Evolutionary conservation across 83 land plant species (phyloP).

Genomic region (Diphasiastrum complanatum): DNA sequence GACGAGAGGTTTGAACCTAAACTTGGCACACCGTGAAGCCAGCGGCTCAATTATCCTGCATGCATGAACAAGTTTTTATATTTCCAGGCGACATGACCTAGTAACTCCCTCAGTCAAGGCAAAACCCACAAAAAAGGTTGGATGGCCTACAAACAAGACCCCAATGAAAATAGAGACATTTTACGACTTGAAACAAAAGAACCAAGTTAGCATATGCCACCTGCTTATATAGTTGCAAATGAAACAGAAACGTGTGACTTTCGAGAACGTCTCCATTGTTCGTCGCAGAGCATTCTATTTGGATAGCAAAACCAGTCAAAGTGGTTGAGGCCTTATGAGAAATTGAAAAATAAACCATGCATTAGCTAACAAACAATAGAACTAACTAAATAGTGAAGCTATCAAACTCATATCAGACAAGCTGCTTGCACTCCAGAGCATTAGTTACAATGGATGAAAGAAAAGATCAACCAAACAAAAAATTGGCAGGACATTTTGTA

Average conservation of each 20-base stretch:
- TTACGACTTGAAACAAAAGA: background rate
- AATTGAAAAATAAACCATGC: too few relatives aligned
- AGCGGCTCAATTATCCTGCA: conserved; percentile 93
- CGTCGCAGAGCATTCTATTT: conserved; percentile 95
- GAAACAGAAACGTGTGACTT: conserved; percentile 92
- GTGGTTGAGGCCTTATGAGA: too few relatives aligned
- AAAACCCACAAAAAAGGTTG: background rate
- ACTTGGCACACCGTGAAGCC: conserved; percentile 99
- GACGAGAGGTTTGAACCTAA: conserved; percentile 83
- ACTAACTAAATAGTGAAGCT: too few relatives aligned
- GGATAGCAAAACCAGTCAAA: too few relatives aligned
- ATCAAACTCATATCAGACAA: too few relatives aligned
- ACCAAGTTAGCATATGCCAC: conserved; percentile 29
- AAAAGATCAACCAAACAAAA: too few relatives aligned
- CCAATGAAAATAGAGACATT: conserved; percentile 7
- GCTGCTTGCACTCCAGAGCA: too few relatives aligned
- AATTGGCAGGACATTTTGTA: too few relatives aligned
- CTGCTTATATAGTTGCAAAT: conserved; percentile 98
- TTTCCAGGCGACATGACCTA: background rate
- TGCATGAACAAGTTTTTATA: conserved; percentile 1
- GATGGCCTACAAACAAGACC: too few relatives aligned
- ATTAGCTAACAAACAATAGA: background rate
- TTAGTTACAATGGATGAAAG: too few relatives aligned
- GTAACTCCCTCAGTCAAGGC: background rate
- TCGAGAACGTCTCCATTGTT: conserved; percentile 96